Evolutionary conservation across 2,329 filamentous ascomycete species (phyloP).

Genomic region (Apiospora koreana): DNA sequence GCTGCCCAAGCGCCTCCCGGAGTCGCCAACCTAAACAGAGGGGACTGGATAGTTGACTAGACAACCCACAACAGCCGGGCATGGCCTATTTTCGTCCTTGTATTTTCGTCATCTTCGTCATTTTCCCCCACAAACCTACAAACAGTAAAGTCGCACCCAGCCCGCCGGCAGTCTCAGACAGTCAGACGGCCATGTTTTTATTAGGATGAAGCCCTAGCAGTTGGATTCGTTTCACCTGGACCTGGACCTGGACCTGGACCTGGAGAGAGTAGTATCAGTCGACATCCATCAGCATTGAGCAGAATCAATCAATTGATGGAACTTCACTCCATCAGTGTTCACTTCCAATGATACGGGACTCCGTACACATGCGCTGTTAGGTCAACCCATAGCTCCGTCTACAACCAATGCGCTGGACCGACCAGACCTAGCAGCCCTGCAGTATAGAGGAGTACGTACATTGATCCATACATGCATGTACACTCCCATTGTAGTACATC

Average conservation of each 20-base stretch:
- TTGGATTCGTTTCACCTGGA: background rate
- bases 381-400: no score
- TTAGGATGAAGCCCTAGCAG: background rate
- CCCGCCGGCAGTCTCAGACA: background rate
- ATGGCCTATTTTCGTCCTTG: background rate
- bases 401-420: no score
- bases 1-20: background rate
- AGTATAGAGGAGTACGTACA: background rate
- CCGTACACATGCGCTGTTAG: no score
- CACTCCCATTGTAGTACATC: background rate
- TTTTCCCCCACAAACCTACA: conserved; percentile 2
- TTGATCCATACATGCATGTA: background rate
- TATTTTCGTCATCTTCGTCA: conserved; percentile 3
- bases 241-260: no score
- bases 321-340: no score
- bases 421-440: no score
- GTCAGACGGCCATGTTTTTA: no score
- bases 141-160: background rate
- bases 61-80: background rate
- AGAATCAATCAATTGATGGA: no score
- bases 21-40: background rate
- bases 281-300: no score
- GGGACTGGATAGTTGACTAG: background rate
- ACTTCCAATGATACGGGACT: no score
- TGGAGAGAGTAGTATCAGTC: background rate